phyloP scores from a whole-genome alignment of 129 eudicot species.

The Solidago caesia region DNA sequence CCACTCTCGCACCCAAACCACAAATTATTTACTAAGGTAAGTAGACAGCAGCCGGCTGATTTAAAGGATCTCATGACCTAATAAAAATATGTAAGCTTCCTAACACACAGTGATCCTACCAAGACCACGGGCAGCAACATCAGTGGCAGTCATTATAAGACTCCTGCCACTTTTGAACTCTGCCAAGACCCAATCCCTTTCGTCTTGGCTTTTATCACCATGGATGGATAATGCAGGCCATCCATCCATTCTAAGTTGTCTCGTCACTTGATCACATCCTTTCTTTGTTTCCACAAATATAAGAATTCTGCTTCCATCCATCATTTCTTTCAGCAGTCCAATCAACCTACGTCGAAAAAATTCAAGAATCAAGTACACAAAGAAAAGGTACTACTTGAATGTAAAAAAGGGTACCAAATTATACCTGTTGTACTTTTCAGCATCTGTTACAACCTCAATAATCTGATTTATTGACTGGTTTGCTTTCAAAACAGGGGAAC shows the following conservation, averaged over 20 bases:
- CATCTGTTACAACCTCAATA: slow-evolving; percentile 78
- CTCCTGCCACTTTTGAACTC: slow-evolving; percentile 98
- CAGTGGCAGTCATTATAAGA: slow-evolving; percentile 98
- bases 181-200: slow-evolving; percentile 97
- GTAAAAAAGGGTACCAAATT: background rate
- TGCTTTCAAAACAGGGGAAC: slow-evolving; percentile 84
- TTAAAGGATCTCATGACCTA: slow-evolving; percentile 40
- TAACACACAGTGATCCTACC: slow-evolving; percentile 89
- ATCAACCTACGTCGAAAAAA: slow-evolving; percentile 52
- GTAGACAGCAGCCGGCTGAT: slow-evolving; percentile 97
- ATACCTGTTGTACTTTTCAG: slow-evolving; percentile 89
- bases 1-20: slow-evolving; percentile 84
- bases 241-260: slow-evolving; percentile 97
- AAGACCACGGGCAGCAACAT: slow-evolving; percentile 99
- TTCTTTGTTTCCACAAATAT: slow-evolving; percentile 96
- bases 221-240: slow-evolving; percentile 98
- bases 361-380: background rate
- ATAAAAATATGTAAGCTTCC: slow-evolving; percentile 41
- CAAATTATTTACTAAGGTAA: slow-evolving; percentile 56
- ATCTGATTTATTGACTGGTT: slow-evolving; percentile 85
- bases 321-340: slow-evolving; percentile 74
- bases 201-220: slow-evolving; percentile 98
- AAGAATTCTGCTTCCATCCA: slow-evolving; percentile 88
- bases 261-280: slow-evolving; percentile 97
- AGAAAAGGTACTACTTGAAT: background rate